Percentiles rank a stretch among this genome's conserved stretches.
phyloP scores from a whole-genome alignment of 805 yeast genomes.

The Saccharomyces jurei region DNA sequence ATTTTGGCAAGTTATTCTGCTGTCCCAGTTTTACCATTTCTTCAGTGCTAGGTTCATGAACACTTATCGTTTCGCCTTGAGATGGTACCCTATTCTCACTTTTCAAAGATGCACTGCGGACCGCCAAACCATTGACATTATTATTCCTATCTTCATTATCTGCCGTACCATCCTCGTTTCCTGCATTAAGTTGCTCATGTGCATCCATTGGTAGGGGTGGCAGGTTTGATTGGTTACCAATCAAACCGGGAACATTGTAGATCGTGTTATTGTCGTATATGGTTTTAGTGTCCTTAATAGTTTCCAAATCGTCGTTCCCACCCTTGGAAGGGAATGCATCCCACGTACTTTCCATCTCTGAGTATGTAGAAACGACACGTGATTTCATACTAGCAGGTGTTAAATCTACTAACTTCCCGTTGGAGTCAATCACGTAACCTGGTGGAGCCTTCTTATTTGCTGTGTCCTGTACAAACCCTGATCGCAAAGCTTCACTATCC shows the following conservation, averaged over 20 bases:
- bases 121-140: not conserved
- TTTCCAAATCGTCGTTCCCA: slow-evolving; percentile 22
- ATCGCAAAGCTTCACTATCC: slow-evolving; percentile 35
- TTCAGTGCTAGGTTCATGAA: slow-evolving; percentile 15
- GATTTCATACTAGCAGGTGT: slow-evolving; percentile 26
- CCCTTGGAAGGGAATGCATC: slow-evolving; percentile 29
- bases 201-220: slow-evolving; percentile 29
- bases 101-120: not conserved
- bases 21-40: slow-evolving; percentile 29
- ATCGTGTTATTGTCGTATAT: slow-evolving; percentile 31
- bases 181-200: not conserved
- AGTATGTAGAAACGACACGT: slow-evolving; percentile 25
- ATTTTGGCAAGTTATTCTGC: slow-evolving; percentile 35
- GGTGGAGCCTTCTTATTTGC: slow-evolving; percentile 29
- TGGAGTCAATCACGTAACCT: slow-evolving; percentile 30
- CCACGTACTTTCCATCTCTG: slow-evolving; percentile 31
- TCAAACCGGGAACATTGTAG: slow-evolving; percentile 30
- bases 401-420: slow-evolving; percentile 27
- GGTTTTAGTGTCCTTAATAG: slow-evolving; percentile 29
- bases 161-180: not conserved
- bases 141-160: not conserved
- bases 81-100: not conserved
- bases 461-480: slow-evolving; percentile 36
- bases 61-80: slow-evolving; percentile 1
- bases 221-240: slow-evolving; percentile 18